Base-by-base conservation (phyloP, 805 yeast species). In the Wickerhamomyces rabaulensis region DNA sequence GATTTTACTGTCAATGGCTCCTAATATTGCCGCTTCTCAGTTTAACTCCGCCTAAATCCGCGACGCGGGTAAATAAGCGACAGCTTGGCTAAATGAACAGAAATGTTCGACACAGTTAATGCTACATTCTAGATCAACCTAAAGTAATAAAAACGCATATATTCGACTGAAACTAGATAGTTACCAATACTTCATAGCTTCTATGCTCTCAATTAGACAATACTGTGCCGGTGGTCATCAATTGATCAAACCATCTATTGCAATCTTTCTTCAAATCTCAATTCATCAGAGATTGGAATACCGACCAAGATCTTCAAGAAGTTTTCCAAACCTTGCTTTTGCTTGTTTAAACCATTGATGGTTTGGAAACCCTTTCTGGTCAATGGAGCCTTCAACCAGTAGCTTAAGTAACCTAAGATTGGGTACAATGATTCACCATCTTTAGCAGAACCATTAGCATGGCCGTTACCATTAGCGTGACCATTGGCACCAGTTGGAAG, bases 301-400 rank as follows among this genome's bases (percentile, higher is more conserved):
- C 98, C 98, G 54, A 91, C 88, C 62, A 91, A 76, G 56, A 89
- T 81, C 64, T 96, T 83, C 69, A 91, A 73, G 63, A 91, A 80
- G 75, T 90, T 92, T 73, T 91, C 98, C 55, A 91, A 73, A 43
- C 95, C 97, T 58, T 83, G 78, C 64, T 96, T 84, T 75, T 92
- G 98, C 71, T 91, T 92, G 79, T 89, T 92, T 65, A 91, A 78
- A 23, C 97, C 96, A 62, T 91, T 91, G 60, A 91, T 87, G 27
- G 96, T 84, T 64, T 87, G 84, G 70, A 75, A 87, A 5, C 97
- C 97, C 42, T 89, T 87, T 70, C 92, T 87, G 42, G 95, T 83
- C 58, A 91, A 79, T 54, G 98, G 98, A 2, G 97, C 97, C 75
- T 91, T 91, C 64, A 92, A 81, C 97, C 97, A 91, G 73, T 91